Percentiles rank a stretch among this genome's conserved stretches.
phyloP scores from a whole-genome alignment of 129 eudicot species.

The Dittrichia graveolens region DNA sequence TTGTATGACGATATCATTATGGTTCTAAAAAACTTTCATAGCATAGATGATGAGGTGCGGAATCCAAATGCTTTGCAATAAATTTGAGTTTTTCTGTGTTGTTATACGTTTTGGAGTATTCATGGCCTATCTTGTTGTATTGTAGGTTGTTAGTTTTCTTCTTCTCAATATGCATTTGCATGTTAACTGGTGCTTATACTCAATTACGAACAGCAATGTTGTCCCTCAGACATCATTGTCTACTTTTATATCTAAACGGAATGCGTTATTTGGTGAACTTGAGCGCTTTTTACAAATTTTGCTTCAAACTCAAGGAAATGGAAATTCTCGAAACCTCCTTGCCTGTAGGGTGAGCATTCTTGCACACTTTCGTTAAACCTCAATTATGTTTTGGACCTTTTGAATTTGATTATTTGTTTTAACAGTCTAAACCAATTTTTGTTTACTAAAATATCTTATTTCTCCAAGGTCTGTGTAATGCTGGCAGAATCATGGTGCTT shows the following conservation, averaged over 20 bases:
- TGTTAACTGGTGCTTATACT: slow-evolving; percentile 73
- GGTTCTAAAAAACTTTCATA: slow-evolving; percentile 55
- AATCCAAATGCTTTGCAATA: slow-evolving; percentile 4
- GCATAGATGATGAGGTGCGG: slow-evolving; percentile 82
- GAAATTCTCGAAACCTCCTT: slow-evolving; percentile 54
- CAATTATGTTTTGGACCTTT: slow-evolving; percentile 14
- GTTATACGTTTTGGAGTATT: background rate
- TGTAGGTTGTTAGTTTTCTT: slow-evolving; percentile 78
- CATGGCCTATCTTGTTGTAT: slow-evolving; percentile 12
- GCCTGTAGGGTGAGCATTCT: slow-evolving; percentile 67
- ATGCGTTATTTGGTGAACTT: slow-evolving; percentile 65
- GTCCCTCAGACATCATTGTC: slow-evolving; percentile 63
- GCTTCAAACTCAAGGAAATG: slow-evolving; percentile 52
- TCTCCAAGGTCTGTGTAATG: slow-evolving; percentile 74
- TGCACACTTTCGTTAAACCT: background rate
- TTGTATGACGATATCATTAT: slow-evolving; percentile 64
- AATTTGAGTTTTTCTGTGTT: background rate
- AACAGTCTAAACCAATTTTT: background rate
- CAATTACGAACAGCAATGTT: slow-evolving; percentile 56
- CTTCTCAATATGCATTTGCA: slow-evolving; percentile 95
- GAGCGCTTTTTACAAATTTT: slow-evolving; percentile 48
- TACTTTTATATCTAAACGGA: slow-evolving; percentile 67
- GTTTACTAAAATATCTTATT: slow-evolving; percentile 28
- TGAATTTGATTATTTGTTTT: slow-evolving; percentile 13
- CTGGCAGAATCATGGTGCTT: slow-evolving; percentile 83